Percentiles rank a stretch among this genome's conserved stretches.
phyloP scores from a whole-genome alignment of 352 stramenopile species.

The Pythium scleroteichum region DNA sequence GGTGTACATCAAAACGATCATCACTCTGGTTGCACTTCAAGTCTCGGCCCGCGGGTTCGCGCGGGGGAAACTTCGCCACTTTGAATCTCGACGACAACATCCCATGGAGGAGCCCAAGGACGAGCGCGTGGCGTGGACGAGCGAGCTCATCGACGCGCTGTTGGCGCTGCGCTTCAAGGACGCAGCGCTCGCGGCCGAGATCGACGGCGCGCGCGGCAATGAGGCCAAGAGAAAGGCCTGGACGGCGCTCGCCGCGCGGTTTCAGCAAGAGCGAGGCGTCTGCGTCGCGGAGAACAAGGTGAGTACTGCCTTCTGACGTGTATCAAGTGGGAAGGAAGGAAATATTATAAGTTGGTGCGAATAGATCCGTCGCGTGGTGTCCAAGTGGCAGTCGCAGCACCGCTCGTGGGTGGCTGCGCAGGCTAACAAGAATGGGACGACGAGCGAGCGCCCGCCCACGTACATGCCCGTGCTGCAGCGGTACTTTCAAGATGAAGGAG shows the following conservation, averaged over 20 bases:
- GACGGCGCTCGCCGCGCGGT: conserved; percentile 6
- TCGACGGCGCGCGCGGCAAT: conserved; percentile 20
- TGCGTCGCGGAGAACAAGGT: conserved; percentile 19
- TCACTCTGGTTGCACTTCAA: conserved; percentile 15
- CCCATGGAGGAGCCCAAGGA: conserved; percentile 1
- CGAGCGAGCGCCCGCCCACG: conserved; percentile 14
- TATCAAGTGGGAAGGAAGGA: neutral
- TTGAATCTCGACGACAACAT: too few species aligned
- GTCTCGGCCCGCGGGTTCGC: too few species aligned
- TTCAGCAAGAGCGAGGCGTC: conserved; percentile 12
- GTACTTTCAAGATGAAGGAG: conserved; percentile 9
- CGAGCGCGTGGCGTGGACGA: conserved; percentile 23
- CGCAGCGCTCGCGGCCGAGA: conserved; percentile 3
- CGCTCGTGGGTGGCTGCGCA: conserved; percentile 13
- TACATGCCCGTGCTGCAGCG: conserved; percentile 23
- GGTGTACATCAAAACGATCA: conserved; percentile 9
- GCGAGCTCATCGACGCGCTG: conserved; percentile 19
- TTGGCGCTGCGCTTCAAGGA: conserved; percentile 26
- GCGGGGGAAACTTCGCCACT: too few species aligned
- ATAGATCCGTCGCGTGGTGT: conserved; percentile 22
- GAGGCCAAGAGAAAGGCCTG: conserved; percentile 22
- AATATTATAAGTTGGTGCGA: neutral
- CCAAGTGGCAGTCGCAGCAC: conserved; percentile 29
- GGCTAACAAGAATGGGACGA: conserved; percentile 1
- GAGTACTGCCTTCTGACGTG: neutral